Percentiles rank a stretch among this genome's conserved stretches.
These are phyloP conservation scores for Scenedesmus sp. DNA, from an alignment of 163 green algal species.

Conservation along the genomic window DNA sequence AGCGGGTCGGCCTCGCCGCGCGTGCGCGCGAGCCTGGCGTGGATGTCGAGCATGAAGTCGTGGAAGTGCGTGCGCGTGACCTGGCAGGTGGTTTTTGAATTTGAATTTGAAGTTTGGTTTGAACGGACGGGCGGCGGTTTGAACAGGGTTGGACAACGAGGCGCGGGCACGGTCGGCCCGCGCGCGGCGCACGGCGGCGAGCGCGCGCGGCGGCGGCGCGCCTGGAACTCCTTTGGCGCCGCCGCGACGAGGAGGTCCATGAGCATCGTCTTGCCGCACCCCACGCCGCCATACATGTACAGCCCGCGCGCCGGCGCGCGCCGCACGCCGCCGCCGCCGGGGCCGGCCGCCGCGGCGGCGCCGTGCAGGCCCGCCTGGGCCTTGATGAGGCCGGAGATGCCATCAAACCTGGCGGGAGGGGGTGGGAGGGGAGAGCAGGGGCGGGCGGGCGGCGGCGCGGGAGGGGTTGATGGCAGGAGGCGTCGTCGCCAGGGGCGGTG, in stretches of 20 bases:
- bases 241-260: constrained; percentile 89
- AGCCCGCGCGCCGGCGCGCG: constrained; percentile 55
- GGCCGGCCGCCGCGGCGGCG: neutral
- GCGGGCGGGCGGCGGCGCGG: too few relatives aligned
- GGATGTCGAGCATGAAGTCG: constrained; percentile 99
- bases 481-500: too few relatives aligned
- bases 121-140: too few relatives aligned
- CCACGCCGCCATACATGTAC: constrained; percentile 88
- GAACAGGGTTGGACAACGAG: too few relatives aligned
- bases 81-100: too few relatives aligned
- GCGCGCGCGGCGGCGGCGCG: constrained; percentile 19
- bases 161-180: too few relatives aligned
- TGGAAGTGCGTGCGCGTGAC: constrained; percentile 94
- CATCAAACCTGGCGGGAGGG: constrained; percentile 13
- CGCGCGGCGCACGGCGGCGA: too few relatives aligned
- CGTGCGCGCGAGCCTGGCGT: constrained; percentile 72
- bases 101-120: too few relatives aligned
- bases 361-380: constrained; percentile 20
- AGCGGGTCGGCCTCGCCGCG: constrained; percentile 71
- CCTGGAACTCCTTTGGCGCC: constrained; percentile 72
- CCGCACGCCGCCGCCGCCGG: constrained; percentile 5
- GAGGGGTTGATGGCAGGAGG: too few relatives aligned
- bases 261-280: constrained; percentile 88
- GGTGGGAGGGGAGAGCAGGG: too few relatives aligned
- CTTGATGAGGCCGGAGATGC: constrained; percentile 3